Percentiles rank a stretch among this genome's conserved stretches.
phyloP scores from a whole-genome alignment of 2,329 filamentous ascomycete species.

The Ophiostoma fasciatum region DNA sequence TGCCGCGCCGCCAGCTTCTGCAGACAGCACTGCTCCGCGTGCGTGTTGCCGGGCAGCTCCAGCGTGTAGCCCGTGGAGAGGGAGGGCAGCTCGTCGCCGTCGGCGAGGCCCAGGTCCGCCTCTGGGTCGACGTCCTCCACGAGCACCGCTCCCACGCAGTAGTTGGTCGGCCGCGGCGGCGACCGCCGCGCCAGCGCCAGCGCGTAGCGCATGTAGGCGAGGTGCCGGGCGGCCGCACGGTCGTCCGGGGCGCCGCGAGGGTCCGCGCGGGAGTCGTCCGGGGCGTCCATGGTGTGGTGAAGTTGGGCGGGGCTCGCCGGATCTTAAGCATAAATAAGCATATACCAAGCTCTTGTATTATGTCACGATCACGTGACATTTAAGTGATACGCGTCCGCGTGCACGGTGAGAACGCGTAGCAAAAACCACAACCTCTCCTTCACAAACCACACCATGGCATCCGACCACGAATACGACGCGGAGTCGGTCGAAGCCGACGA shows the following conservation, averaged over 20 bases:
- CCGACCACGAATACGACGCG: conserved; percentile 6
- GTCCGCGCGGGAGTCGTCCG: background rate
- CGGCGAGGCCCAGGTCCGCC: conserved; percentile 14
- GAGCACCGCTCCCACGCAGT: conserved; percentile 85
- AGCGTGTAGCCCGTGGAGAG: conserved; percentile 79
- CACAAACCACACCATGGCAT: background rate
- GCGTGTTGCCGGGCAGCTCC: conserved; percentile 83
- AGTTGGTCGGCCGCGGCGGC: conserved; percentile 79
- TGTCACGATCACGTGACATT: too few species aligned
- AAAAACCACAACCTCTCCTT: background rate
- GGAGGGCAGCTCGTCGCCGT: conserved; percentile 21
- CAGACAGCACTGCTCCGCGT: conserved; percentile 88
- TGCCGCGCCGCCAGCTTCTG: conserved; percentile 48
- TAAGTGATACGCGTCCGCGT: too few species aligned
- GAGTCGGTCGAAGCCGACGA: too few species aligned
- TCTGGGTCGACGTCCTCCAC: conserved; percentile 42
- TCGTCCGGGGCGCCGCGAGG: conserved; percentile 12
- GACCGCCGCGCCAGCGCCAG: conserved; percentile 65
- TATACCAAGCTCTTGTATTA: too few species aligned
- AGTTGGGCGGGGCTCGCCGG: background rate
- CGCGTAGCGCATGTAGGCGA: conserved; percentile 49
- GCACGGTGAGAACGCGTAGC: too few species aligned
- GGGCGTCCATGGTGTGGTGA: conserved; percentile 4
- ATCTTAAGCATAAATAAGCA: too few species aligned
- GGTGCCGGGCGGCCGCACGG: too few species aligned